Base-by-base conservation (phyloP, 1,284 basidiomycete species). In the Leccinum colubrinum region DNA sequence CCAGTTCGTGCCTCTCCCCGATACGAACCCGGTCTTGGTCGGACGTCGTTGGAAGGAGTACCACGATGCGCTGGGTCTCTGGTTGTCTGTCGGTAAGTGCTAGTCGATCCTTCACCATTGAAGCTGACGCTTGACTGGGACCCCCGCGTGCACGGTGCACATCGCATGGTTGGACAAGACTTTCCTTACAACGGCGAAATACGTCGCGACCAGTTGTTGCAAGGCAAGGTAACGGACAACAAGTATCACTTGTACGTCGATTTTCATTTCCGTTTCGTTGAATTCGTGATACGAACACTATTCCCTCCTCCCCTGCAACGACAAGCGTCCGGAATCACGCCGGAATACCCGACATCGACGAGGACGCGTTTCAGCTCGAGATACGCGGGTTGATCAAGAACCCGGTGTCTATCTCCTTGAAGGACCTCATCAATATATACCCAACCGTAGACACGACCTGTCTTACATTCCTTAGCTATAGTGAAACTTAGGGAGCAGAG, bases 11-110 rank as follows among this genome's bases (percentile, higher is more conserved):
- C 81, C 82, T 2, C 74, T 84, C 6, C 82, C 82, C 1, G 73
- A 78, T 33, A 82, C 80, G 15, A 85, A 84, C 62, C 82, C 82
- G 0, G 73, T 84, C 55, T 73, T 85, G 14, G 75, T 81, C 55
- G 82, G 82, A 7, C 69, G 80, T 64, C 80, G 83, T 25, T 85
- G 82, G 81, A 84, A 83, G 64, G 80, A 82, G 64, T 3, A 85
- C 62, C 82, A 84, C 65, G 76, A 79, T 58, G 80, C 77, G 0
- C 76, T 85, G 56, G 83, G 82, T 9, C 72, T 84, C 37, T 71
- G 76, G 63, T 68, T 9, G 80, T 64, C 68, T 85, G 14, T 74
- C 84, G 30, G 81, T 83, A 65, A 84, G 82, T 66, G 4, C 41
- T 9, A 43, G 8, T 5, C 8, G 41, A 5, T 43, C n/a, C 41